These are phyloP conservation scores for Hansenula sp. DNA, from an alignment of 1,139 yeast genomes.

Conservation along the genomic window DNA sequence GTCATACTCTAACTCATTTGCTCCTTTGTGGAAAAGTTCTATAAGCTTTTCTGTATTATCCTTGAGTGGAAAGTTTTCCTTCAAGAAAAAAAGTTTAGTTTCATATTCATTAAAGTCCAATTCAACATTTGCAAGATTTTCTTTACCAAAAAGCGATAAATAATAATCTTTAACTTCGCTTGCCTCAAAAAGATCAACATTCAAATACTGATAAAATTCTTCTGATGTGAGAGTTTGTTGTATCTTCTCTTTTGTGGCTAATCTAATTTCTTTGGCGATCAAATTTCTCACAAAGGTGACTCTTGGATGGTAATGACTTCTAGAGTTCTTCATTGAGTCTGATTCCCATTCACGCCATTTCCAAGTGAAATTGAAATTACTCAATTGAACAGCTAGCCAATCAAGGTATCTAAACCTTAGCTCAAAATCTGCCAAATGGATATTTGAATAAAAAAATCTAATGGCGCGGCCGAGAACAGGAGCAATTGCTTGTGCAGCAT, in stretches of 20 bases:
- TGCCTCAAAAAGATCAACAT: constrained; percentile 39
- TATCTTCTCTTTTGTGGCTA: constrained; percentile 66
- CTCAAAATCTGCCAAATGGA: constrained; percentile 71
- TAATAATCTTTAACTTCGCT: constrained; percentile 32
- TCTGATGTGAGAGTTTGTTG: constrained; percentile 72
- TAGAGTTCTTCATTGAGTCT: constrained; percentile 40
- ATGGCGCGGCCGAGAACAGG: constrained; percentile 95
- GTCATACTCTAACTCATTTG: constrained; percentile 26
- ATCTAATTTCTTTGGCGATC: constrained; percentile 77
- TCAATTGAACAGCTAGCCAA: constrained; percentile 92
- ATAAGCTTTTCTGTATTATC: constrained; percentile 27
- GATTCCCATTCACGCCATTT: constrained; percentile 94
- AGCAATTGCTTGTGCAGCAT: constrained; percentile 86
- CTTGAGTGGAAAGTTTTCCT: constrained; percentile 29
- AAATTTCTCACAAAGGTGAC: constrained; percentile 71
- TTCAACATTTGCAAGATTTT: constrained; percentile 19
- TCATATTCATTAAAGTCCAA: constrained; percentile 23
- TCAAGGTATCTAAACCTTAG: constrained; percentile 69
- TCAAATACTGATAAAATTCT: constrained; percentile 64
- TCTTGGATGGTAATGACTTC: constrained; percentile 59
- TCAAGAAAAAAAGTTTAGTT: constrained; percentile 28
- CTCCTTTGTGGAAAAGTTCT: constrained; percentile 31
- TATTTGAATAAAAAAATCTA: constrained; percentile 70
- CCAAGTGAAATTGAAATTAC: constrained; percentile 95
- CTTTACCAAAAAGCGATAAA: constrained; percentile 24